Evolutionary conservation across 345 rosid species (phyloP).

Genomic region (Lumnitzera racemosa): DNA sequence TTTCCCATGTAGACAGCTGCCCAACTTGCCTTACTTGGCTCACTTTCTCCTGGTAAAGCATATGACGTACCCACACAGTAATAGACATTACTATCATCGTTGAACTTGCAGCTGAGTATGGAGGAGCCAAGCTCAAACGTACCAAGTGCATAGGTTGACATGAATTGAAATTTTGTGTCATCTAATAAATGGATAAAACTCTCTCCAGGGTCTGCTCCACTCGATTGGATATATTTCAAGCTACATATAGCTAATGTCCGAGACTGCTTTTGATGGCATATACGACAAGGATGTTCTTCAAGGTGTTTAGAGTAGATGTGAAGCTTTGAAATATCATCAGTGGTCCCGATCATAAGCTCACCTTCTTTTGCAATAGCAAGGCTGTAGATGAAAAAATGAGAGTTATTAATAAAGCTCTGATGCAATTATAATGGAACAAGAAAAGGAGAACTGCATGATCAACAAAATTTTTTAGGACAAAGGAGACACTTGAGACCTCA

Average conservation of each 20-base stretch:
- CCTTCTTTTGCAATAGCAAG: constrained; percentile 95
- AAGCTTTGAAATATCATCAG: constrained; percentile 95
- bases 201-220: constrained; percentile 69
- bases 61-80: constrained; percentile 93
- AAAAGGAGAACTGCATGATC: too few species aligned
- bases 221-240: constrained; percentile 52
- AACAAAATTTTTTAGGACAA: too few species aligned
- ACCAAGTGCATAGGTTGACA: constrained; percentile 75
- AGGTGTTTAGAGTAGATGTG: constrained; percentile 95
- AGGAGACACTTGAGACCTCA: too few species aligned
- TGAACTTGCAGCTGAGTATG: constrained; percentile 81
- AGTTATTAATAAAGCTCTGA: too few species aligned
- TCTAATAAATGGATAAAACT: constrained; percentile 75
- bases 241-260: constrained; percentile 86
- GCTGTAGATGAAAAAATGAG: constrained; percentile 25
- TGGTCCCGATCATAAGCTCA: constrained; percentile 86
- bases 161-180: constrained; percentile 74
- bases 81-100: constrained; percentile 71
- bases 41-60: constrained; percentile 82
- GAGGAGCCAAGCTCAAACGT: constrained; percentile 84
- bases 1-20: too few species aligned
- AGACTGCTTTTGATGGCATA: constrained; percentile 93
- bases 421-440: too few species aligned
- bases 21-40: constrained; percentile 69
- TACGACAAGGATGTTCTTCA: constrained; percentile 86